These are phyloP conservation scores for Zea luxurians DNA, from an alignment of 176 grass and related monocot genomes.

Conservation along the genomic window DNA sequence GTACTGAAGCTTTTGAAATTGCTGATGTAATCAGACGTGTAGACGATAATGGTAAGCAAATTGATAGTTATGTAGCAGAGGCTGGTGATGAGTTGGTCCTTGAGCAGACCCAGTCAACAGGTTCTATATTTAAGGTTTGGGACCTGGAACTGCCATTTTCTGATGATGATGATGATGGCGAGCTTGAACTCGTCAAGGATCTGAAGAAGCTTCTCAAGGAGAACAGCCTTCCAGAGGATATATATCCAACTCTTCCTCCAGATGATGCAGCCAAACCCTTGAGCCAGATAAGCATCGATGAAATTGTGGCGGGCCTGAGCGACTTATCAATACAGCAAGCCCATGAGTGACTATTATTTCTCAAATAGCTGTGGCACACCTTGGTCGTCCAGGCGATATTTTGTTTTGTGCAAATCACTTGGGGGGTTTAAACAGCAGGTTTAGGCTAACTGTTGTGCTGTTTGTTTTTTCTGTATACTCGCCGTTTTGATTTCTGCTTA, in stretches of 20 bases:
- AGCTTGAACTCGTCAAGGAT: conserved; percentile 68
- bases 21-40: conserved; percentile 31
- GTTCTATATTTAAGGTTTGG: conserved; percentile 81
- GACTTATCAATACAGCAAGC: conserved; percentile 59
- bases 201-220: conserved; percentile 56
- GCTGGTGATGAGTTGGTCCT: conserved; percentile 15
- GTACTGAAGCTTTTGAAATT: conserved; percentile 28
- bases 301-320: conserved; percentile 52
- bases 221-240: not conserved
- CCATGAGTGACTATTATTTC: conserved; percentile 25
- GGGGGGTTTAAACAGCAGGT: conserved; percentile 3
- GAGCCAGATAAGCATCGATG: conserved; percentile 51
- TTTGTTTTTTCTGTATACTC: not conserved
- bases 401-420: not conserved
- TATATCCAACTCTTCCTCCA: conserved; percentile 20
- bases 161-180: conserved; percentile 58
- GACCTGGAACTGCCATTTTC: conserved; percentile 46
- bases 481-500: not conserved
- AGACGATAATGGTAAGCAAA: conserved; percentile 38
- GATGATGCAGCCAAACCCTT: conserved; percentile 22
- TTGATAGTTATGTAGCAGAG: conserved; percentile 24
- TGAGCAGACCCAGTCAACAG: conserved; percentile 43
- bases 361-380: not conserved
- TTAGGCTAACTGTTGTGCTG: conserved; percentile 8
- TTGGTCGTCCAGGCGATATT: not conserved